Base-by-base conservation (phyloP, 352 stramenopile genomes). In the Phytophthora pinifolia region DNA sequence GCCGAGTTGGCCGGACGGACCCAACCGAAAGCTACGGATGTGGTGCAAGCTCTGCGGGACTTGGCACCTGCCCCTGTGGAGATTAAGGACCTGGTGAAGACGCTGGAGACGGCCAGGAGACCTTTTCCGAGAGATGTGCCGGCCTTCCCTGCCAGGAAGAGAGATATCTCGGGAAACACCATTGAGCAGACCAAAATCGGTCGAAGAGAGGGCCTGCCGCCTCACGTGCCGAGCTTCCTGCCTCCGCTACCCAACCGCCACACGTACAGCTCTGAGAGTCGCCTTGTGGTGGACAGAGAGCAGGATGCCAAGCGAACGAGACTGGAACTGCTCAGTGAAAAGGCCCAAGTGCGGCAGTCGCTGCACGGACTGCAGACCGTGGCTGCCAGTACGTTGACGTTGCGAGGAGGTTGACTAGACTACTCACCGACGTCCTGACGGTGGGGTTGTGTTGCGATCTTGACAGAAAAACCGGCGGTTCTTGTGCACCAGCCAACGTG, bases 171-270 rank as follows among this genome's bases (percentile, higher is more conserved):
- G 4, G 65, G 60, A 47, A 76, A 77, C 53, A 50, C 71, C n/a
- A 68, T 80, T 44, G 76, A 86, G 29, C 67, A 83, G 54, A 72
- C 62, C 30, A 76, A 79, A 54, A 83, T 86, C 49, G 76, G 76
- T 43, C 69, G 71, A 48, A 69, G 76, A 49, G 76, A 83, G 32
- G 57, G 65, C 1, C 54, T 83, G 10, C 76, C 76, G 1, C 54
- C 67, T 22, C 71, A 86, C 51, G 73, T 80, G 5, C 76, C 76
- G 17, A 70, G 54, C 13, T 86, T 86, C 31, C 30, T 80, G 20
- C 76, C 76, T 9, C 73, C 76, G 4, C 50, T 86, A 45, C 76
- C 76, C 3, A 79, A 79, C 46, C 72, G 74, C 9, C 76, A 86
- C 46, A 83, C 76, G 18, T 86, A 86, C 54, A 82, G 70, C 46